Percentiles rank a stretch among this genome's conserved stretches.
Evolutionary conservation across 257 asterid genomes (phyloP).

Genomic region (Solanum appendiculatum): DNA sequence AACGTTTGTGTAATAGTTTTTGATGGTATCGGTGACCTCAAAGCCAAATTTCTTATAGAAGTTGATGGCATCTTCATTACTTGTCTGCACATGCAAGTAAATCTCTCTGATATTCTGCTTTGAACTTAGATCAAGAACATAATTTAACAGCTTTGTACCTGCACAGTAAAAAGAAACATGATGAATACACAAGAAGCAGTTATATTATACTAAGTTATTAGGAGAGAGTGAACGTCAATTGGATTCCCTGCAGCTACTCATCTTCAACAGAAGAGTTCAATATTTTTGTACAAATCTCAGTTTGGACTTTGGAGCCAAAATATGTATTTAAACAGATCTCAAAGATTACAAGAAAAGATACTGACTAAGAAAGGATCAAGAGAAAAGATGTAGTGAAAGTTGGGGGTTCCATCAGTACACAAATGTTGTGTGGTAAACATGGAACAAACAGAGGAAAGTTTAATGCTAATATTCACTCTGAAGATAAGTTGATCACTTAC

Average conservation of each 20-base stretch:
- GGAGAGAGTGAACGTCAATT: neutral
- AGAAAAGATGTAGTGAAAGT: neutral
- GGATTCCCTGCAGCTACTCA: neutral
- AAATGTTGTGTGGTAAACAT: neutral
- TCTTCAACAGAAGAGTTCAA: neutral
- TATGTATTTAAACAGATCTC: neutral
- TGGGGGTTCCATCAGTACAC: neutral
- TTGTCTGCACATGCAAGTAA: constrained; percentile 92
- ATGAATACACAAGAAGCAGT: neutral
- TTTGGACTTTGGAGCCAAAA: neutral
- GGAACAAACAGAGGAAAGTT: neutral
- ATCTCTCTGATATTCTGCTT: constrained; percentile 79
- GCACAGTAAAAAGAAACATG: neutral
- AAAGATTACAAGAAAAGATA: neutral
- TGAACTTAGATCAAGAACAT: constrained; percentile 65
- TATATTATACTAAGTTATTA: neutral
- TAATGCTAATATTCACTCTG: neutral
- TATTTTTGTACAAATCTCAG: neutral
- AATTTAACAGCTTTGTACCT: constrained; percentile 78
- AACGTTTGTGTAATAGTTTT: constrained; percentile 75
- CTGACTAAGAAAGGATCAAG: neutral
- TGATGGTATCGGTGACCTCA: constrained; percentile 76
- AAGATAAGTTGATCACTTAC: constrained; percentile 14
- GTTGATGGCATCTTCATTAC: constrained; percentile 84
- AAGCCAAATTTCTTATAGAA: constrained; percentile 88